These are phyloP conservation scores for Effrenium voratum DNA, from an alignment of 73 alveolate genomes.

Conservation along the genomic window DNA sequence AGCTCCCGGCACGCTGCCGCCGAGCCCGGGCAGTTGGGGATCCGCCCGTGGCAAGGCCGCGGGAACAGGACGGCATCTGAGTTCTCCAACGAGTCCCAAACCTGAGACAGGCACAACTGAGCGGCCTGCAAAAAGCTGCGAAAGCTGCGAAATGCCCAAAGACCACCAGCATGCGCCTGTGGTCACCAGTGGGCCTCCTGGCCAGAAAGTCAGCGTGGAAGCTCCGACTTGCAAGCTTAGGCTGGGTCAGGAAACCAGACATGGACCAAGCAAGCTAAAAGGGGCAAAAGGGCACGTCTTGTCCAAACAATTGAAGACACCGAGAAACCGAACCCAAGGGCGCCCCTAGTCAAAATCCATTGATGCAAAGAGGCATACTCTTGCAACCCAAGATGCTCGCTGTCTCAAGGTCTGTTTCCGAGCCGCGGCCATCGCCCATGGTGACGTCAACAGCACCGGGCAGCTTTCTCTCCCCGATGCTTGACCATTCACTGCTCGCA, in stretches of 20 bases:
- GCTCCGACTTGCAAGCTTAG: too few species aligned
- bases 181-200: not conserved
- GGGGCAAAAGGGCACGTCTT: too few species aligned
- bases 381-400: not conserved
- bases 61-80: constrained; percentile 69
- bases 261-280: too few species aligned
- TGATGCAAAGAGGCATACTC: too few species aligned
- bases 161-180: too few species aligned
- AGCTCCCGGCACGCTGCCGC: constrained; percentile 34
- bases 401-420: constrained; percentile 14
- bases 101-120: constrained; percentile 13
- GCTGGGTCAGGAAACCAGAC: too few species aligned
- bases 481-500: too few species aligned
- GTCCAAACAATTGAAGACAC: too few species aligned
- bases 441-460: too few species aligned
- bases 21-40: constrained; percentile 82
- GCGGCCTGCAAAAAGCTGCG: not conserved
- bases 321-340: too few species aligned
- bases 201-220: not conserved
- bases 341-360: too few species aligned
- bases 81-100: constrained; percentile 75
- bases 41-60: constrained; percentile 92
- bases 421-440: constrained; percentile 12
- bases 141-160: not conserved
- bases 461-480: too few species aligned